phyloP scores from a whole-genome alignment of 768 basidiomycete species.

The Suillus bovinus region DNA sequence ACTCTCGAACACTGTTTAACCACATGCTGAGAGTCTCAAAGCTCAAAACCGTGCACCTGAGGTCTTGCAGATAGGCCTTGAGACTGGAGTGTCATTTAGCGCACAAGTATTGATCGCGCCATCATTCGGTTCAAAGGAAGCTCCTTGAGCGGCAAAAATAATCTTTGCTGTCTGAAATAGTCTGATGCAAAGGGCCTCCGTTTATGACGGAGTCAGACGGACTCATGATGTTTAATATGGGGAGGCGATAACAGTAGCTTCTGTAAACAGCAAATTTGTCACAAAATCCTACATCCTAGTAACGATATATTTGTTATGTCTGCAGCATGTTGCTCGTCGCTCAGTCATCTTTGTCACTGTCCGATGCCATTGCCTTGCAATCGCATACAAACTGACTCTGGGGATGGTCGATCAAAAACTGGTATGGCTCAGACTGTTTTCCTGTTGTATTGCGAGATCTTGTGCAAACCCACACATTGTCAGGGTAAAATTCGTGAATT shows the following conservation, averaged over 20 bases:
- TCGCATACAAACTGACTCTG: too few relatives aligned
- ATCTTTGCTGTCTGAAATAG: too few relatives aligned
- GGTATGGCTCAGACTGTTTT: neutral
- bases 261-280: neutral
- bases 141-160: neutral
- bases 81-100: neutral
- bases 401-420: too few relatives aligned
- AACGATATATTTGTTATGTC: neutral
- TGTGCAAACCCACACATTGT: conserved; percentile 17
- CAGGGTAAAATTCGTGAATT: conserved; percentile 7
- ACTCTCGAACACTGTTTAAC: conserved; percentile 2
- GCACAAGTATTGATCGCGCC: neutral
- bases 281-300: neutral
- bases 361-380: neutral
- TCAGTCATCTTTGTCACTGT: neutral
- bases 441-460: conserved; percentile 11
- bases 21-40: neutral
- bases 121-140: neutral
- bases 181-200: too few relatives aligned
- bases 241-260: neutral
- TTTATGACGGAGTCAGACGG: too few relatives aligned
- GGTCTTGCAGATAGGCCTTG: neutral
- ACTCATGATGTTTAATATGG: neutral
- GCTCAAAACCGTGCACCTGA: neutral
- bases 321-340: neutral